Base-by-base conservation (phyloP, 106 monocot species). In the Posidonia australis region DNA sequence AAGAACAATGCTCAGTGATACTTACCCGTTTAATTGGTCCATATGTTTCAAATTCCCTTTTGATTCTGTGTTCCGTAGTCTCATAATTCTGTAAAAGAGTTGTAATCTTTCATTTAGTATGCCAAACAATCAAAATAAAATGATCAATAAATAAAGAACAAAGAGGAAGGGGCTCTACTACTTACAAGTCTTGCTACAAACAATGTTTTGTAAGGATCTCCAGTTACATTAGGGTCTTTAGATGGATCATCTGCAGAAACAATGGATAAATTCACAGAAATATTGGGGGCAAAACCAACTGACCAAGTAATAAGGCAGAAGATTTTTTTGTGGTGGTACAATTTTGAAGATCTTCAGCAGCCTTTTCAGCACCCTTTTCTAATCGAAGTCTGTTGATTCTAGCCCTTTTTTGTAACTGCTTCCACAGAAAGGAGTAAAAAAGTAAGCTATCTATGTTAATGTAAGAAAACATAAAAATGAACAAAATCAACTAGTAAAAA, bases 31-130 rank as follows among this genome's bases (percentile, higher is more conserved):
- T 90, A 59, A 96, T 96, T 58, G 90, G 96, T 43, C 96, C 96
- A 84, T 96, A 96, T 51, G 90, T 64, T 81, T 90, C 96, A 90
- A 96, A 96, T 66, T 96, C 96, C 90, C 96, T 84, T 82, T 90
- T 96, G 46, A 96, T 71, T 82, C 78, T 70, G 59, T 90, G 82
- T 60, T 96, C 96, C 54, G 82, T 79, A 58, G 96, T 84, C 72
- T 90, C 96, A 71, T 90, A 87, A 64, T 78, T 96, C 96, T 96
- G 86, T 66, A 75, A 18, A 61, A 18, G 41, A 51, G 13, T 58
- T 62, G 0, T 30, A 53, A 54, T 54, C 54, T 18, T 45, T 24
- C 17, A 43, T 41, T n/a, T 46, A 75, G 30, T 10, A 21, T 5
- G 44, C n/a, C 17, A 49, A 49, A 18, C 5, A 26, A 1, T 24